phyloP scores from a whole-genome alignment of 139 green algal genomes.

The Volvox africanus region DNA sequence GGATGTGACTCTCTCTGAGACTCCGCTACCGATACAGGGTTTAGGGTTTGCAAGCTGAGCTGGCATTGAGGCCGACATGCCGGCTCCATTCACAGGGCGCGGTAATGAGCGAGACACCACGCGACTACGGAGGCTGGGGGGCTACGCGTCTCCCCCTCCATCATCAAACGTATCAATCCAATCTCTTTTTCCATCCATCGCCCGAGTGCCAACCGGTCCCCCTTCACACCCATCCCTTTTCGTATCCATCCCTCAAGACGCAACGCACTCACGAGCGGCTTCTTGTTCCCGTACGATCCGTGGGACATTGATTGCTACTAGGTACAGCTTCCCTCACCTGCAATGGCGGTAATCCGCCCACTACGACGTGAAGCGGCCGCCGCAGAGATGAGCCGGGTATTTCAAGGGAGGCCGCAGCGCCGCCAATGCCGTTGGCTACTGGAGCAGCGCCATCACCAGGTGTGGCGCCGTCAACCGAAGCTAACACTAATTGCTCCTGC shows the following conservation, averaged over 20 bases:
- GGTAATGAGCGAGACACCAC: too few relatives aligned
- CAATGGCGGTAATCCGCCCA: slow-evolving; percentile 7
- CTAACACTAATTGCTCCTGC: not conserved
- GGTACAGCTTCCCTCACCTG: not conserved
- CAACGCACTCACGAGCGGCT: not conserved
- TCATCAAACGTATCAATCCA: too few relatives aligned
- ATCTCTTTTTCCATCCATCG: too few relatives aligned
- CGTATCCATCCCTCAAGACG: not conserved
- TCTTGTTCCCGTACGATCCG: too few relatives aligned
- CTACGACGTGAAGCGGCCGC: slow-evolving; percentile 76
- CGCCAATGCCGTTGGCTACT: not conserved
- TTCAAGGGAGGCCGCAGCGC: slow-evolving; percentile 59
- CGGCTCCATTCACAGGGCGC: too few relatives aligned
- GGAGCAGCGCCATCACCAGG: slow-evolving; percentile 60
- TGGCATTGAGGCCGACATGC: too few relatives aligned
- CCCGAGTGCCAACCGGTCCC: not conserved
- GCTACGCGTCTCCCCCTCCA: too few relatives aligned
- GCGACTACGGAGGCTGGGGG: too few relatives aligned
- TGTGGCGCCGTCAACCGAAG: not conserved
- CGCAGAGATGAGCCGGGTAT: slow-evolving; percentile 58
- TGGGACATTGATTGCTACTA: not conserved
- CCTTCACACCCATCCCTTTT: not conserved
- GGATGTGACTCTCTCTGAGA: too few relatives aligned
- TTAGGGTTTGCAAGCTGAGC: too few relatives aligned
- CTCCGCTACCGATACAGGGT: too few relatives aligned